A percentile compares a stretch with the other conserved stretches of the same genome.
These are phyloP conservation scores for Globisporangium carolinianum DNA, from an alignment of 352 stramenopile species.

Conservation along the genomic window DNA sequence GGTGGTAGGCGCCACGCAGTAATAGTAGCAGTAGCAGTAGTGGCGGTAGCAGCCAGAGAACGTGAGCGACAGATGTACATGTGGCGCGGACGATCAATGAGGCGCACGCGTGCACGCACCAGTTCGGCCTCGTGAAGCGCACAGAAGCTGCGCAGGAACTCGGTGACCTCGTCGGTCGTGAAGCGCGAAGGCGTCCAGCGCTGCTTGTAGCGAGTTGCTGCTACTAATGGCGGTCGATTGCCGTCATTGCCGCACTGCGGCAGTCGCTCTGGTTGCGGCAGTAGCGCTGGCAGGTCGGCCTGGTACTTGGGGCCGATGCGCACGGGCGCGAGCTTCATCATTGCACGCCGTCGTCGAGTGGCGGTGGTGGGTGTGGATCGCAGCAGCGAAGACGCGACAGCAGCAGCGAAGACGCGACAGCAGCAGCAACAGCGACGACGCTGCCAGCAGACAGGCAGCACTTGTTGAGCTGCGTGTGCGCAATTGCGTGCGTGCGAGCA, in stretches of 20 bases:
- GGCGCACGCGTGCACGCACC: conserved; percentile 14
- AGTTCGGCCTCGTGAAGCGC: conserved; percentile 46
- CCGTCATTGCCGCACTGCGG: background rate
- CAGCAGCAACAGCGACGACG: too few relatives aligned
- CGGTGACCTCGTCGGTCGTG: conserved; percentile 28
- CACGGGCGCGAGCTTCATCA: conserved; percentile 19
- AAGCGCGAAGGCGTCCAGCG: conserved; percentile 30
- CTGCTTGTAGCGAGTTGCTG: conserved; percentile 20
- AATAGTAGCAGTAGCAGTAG: background rate
- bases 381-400: too few relatives aligned
- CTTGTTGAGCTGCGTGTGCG: too few relatives aligned
- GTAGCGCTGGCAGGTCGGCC: conserved; percentile 46
- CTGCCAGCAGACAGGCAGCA: too few relatives aligned
- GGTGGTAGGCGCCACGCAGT: too few relatives aligned
- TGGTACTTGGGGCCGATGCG: conserved; percentile 31
- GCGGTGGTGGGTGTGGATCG: too few relatives aligned
- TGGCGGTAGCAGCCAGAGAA: background rate
- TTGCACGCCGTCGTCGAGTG: background rate
- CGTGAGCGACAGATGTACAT: too few relatives aligned
- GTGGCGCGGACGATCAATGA: background rate
- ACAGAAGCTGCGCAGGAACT: conserved; percentile 44
- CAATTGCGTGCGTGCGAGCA: too few relatives aligned
- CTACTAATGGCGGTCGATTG: background rate
- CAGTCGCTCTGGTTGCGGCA: conserved; percentile 7
- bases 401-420: too few relatives aligned